These are phyloP conservation scores for Trichophyton mentagrophytes DNA, from an alignment of 2,329 filamentous ascomycete species.

Conservation along the genomic window DNA sequence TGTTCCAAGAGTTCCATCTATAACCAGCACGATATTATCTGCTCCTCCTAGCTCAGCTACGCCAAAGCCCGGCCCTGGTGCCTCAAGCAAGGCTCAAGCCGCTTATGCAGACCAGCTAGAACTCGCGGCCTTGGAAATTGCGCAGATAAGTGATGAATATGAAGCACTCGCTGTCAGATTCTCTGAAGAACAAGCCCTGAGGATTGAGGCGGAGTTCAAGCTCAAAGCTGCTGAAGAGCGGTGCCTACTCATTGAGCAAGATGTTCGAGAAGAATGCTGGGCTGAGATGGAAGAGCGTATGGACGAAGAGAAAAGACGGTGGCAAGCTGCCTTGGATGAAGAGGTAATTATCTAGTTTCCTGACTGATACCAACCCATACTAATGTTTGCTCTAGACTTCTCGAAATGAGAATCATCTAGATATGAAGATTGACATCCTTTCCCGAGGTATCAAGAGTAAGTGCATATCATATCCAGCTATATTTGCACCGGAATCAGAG, in stretches of 20 bases:
- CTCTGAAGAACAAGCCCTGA: slow-evolving; percentile 55
- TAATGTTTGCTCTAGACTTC: slow-evolving; percentile 37
- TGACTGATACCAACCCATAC: too few relatives aligned
- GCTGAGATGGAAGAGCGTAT: slow-evolving; percentile 71
- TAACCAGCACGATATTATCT: slow-evolving; percentile 55
- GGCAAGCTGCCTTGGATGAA: slow-evolving; percentile 63
- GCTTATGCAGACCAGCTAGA: slow-evolving; percentile 57
- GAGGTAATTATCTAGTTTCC: slow-evolving; percentile 39
- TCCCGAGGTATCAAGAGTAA: slow-evolving; percentile 42
- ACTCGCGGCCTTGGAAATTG: slow-evolving; percentile 66
- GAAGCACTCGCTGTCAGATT: slow-evolving; percentile 60
- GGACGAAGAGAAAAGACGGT: slow-evolving; percentile 62
- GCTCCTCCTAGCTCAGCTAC: slow-evolving; percentile 21
- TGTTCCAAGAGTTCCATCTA: slow-evolving; percentile 73
- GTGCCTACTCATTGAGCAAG: slow-evolving; percentile 65
- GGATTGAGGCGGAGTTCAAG: slow-evolving; percentile 59
- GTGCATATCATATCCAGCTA: slow-evolving; percentile 12
- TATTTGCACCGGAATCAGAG: background rate
- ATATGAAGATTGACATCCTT: slow-evolving; percentile 71
- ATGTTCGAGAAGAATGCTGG: slow-evolving; percentile 78
- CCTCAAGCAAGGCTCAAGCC: slow-evolving; percentile 26
- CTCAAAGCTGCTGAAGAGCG: slow-evolving; percentile 51
- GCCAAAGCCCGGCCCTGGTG: slow-evolving; percentile 12
- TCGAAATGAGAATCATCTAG: slow-evolving; percentile 68
- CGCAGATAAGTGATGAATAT: slow-evolving; percentile 63